Conservation (phyloP, 192 early-diverging fungal genomes). For the Backusella liffmaniae region DNA sequence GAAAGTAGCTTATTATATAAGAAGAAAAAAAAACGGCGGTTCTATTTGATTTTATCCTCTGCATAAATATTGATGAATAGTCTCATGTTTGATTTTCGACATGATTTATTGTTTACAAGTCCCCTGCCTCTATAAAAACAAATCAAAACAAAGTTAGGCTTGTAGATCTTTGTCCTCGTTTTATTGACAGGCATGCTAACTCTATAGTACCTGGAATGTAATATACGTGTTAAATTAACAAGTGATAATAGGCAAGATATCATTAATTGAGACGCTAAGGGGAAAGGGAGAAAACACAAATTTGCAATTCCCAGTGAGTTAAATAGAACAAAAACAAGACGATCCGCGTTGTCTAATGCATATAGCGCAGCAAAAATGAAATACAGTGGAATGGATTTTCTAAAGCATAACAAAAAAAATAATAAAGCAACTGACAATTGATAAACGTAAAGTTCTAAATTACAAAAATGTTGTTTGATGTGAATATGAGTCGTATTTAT, state of each 20-base stretch:
- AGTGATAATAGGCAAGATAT: not conserved
- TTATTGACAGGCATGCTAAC: slow-evolving; percentile 3
- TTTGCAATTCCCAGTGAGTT: not conserved
- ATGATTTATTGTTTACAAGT: slow-evolving; percentile 8
- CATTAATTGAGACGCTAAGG: not conserved
- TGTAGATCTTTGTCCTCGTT: not conserved
- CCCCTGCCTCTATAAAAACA: not conserved
- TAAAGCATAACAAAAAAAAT: not conserved
- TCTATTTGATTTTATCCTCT: not conserved
- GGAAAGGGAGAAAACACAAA: slow-evolving; percentile 7
- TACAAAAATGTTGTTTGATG: not conserved
- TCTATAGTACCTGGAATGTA: not conserved
- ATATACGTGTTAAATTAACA: not conserved
- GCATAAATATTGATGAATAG: not conserved
- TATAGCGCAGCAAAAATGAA: not conserved
- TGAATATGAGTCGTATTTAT: not conserved
- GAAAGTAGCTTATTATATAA: no score
- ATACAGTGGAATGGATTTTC: not conserved
- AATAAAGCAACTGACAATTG: not conserved
- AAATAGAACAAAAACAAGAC: not conserved
- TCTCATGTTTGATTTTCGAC: not conserved
- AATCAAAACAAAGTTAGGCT: slow-evolving; percentile 8
- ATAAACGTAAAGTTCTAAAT: not conserved
- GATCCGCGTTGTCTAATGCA: slow-evolving; percentile 6
- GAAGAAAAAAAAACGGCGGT: not conserved